phyloP scores from a whole-genome alignment of 1,284 basidiomycete genomes.

The Ganoderma boninense region DNA sequence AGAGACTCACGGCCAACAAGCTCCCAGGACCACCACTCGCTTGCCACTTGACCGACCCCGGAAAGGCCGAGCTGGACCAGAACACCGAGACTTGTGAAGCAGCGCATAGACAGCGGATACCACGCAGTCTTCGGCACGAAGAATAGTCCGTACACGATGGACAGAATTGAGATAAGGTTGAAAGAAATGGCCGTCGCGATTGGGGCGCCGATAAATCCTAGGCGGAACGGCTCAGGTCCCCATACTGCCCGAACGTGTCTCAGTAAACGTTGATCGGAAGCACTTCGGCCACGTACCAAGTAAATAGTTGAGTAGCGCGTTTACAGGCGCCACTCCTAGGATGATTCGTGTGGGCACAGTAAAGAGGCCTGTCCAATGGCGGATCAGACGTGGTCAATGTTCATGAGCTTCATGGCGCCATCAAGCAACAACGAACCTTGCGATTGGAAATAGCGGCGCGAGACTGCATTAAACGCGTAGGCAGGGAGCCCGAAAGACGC shows the following conservation, averaged over 20 bases:
- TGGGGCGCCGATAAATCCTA: conserved; percentile 95
- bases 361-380: conserved; percentile 69
- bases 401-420: conserved; percentile 1
- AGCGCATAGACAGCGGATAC: conserved; percentile 77
- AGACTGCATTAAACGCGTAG: conserved; percentile 81
- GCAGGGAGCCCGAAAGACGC: conserved; percentile 88
- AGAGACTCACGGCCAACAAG: conserved; percentile 61
- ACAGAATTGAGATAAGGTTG: conserved; percentile 81
- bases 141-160: conserved; percentile 77
- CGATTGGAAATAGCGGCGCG: conserved; percentile 89
- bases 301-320: conserved; percentile 84
- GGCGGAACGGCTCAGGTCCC: conserved; percentile 78
- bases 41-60: conserved; percentile 77
- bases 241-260: conserved; percentile 61
- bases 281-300: conserved; percentile 59
- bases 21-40: conserved; percentile 96
- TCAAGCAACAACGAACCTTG: conserved; percentile 59
- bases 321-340: conserved; percentile 86
- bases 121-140: conserved; percentile 85
- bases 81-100: conserved; percentile 78
- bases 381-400: background rate
- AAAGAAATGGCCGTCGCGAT: conserved; percentile 90
- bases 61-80: conserved; percentile 80
- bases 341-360: conserved; percentile 89
- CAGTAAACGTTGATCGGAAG: background rate